A percentile compares a stretch with the other conserved stretches of the same genome.
Conservation (phyloP, 2,329 filamentous ascomycete species). For the Penicillium concentricum region DNA sequence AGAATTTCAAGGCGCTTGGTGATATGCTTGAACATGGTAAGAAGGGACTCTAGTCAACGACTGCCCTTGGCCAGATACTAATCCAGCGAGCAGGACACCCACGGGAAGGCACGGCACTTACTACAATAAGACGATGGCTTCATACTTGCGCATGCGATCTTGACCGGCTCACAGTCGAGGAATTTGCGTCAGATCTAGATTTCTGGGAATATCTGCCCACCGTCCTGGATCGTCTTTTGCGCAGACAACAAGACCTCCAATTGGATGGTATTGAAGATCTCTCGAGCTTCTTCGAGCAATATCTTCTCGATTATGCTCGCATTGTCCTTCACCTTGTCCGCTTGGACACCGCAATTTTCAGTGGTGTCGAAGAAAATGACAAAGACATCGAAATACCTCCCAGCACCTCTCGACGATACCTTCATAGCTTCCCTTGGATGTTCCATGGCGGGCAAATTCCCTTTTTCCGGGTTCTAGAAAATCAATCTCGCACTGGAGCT, state of each 20-base stretch:
- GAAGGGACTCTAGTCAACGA: not conserved
- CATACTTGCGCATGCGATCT: conserved; percentile 36
- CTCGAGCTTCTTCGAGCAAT: conserved; percentile 40
- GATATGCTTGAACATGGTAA: conserved; percentile 41
- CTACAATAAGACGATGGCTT: conserved; percentile 45
- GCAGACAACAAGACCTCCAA: conserved; percentile 35
- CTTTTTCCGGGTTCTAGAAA: conserved; percentile 37
- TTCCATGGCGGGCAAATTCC: conserved; percentile 37
- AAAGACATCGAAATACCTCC: conserved; percentile 28
- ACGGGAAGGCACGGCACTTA: conserved; percentile 33
- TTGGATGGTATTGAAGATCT: conserved; percentile 31
- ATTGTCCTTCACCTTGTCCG: conserved; percentile 43
- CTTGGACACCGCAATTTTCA: conserved; percentile 40
- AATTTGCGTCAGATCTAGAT: conserved; percentile 40
- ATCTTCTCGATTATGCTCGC: conserved; percentile 41
- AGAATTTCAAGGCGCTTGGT: conserved; percentile 36
- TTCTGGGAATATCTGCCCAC: conserved; percentile 48
- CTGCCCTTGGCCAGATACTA: not conserved
- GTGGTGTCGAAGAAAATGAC: conserved; percentile 25
- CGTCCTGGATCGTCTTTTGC: conserved; percentile 41
- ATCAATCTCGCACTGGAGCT: conserved; percentile 29
- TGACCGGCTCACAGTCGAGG: conserved; percentile 34
- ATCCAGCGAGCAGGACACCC: conserved; percentile 27
- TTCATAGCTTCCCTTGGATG: conserved; percentile 37
- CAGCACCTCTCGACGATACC: conserved; percentile 35